Percentiles rank a stretch among this genome's conserved stretches.
These are phyloP conservation scores for Drechmeria coniospora DNA, from an alignment of 2,329 filamentous ascomycete species.

Conservation along the genomic window DNA sequence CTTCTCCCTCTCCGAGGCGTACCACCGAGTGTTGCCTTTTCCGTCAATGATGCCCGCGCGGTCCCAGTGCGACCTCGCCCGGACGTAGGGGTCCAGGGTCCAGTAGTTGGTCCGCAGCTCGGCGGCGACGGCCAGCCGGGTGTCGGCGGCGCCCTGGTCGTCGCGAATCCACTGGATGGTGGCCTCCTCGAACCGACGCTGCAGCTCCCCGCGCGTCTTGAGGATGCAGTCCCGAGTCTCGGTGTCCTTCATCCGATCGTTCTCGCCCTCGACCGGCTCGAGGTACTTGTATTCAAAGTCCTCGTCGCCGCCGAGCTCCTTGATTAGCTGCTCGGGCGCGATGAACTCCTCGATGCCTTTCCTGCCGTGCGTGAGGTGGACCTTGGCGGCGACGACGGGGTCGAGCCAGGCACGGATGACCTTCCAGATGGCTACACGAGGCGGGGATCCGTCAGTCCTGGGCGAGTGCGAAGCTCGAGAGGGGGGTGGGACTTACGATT, in stretches of 20 bases:
- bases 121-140: conserved; percentile 31
- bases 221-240: conserved; percentile 32
- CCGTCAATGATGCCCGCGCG: conserved; percentile 15
- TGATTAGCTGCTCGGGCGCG: conserved; percentile 43
- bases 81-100: conserved; percentile 52
- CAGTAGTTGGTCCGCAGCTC: conserved; percentile 48
- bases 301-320: conserved; percentile 44
- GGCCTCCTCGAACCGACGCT: conserved; percentile 40
- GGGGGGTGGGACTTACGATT: conserved; percentile 13
- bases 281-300: conserved; percentile 50
- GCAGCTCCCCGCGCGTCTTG: conserved; percentile 33
- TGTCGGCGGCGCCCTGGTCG: conserved; percentile 8
- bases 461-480: not conserved
- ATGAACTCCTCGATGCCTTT: conserved; percentile 49
- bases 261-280: conserved; percentile 45
- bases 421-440: conserved; percentile 26
- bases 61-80: conserved; percentile 48
- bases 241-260: conserved; percentile 31
- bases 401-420: conserved; percentile 65
- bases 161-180: conserved; percentile 43
- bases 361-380: conserved; percentile 50
- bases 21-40: no score
- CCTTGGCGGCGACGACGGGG: conserved; percentile 57
- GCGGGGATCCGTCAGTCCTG: not conserved
- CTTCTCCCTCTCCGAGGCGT: no score